These are phyloP conservation scores for Lumnitzera racemosa DNA, from an alignment of 345 rosid species.

Conservation along the genomic window DNA sequence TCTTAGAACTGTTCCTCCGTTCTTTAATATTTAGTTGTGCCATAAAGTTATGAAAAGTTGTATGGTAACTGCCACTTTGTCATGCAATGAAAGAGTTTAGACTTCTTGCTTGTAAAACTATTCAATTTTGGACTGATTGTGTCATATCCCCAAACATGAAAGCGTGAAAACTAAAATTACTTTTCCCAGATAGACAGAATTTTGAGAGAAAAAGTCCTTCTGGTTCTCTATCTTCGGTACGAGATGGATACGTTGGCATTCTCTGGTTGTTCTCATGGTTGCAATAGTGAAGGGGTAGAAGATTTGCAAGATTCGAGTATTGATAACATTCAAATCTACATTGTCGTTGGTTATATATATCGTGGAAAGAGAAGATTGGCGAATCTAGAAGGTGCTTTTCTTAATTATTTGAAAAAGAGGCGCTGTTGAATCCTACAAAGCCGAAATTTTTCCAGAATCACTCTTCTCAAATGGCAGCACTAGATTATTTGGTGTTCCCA, in stretches of 20 bases:
- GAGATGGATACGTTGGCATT: constrained; percentile 99
- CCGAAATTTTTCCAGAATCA: constrained; percentile 61
- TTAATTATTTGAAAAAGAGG: constrained; percentile 87
- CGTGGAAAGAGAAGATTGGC: constrained; percentile 79
- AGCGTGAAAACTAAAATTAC: too few species aligned
- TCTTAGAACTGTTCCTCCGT: too few species aligned
- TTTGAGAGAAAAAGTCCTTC: constrained; percentile 69
- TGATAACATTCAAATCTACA: constrained; percentile 64
- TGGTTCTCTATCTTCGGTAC: constrained; percentile 89
- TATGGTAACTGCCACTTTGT: too few species aligned
- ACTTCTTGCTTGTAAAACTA: too few species aligned
- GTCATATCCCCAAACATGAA: too few species aligned
- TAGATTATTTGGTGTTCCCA: constrained; percentile 76
- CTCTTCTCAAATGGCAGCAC: constrained; percentile 90
- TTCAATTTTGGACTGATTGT: too few species aligned
- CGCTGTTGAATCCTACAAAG: constrained; percentile 53
- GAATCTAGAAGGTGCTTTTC: constrained; percentile 51
- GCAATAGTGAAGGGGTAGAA: constrained; percentile 68
- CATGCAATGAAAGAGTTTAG: too few species aligned
- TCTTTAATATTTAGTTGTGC: too few species aligned
- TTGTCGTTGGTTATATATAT: constrained; percentile 93
- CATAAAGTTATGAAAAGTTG: too few species aligned
- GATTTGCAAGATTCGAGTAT: constrained; percentile 81
- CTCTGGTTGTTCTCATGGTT: constrained; percentile 93
- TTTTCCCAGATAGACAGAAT: constrained; percentile 32